phyloP scores from a whole-genome alignment of 148 eudicot species.

The Camellia granthamiana region DNA sequence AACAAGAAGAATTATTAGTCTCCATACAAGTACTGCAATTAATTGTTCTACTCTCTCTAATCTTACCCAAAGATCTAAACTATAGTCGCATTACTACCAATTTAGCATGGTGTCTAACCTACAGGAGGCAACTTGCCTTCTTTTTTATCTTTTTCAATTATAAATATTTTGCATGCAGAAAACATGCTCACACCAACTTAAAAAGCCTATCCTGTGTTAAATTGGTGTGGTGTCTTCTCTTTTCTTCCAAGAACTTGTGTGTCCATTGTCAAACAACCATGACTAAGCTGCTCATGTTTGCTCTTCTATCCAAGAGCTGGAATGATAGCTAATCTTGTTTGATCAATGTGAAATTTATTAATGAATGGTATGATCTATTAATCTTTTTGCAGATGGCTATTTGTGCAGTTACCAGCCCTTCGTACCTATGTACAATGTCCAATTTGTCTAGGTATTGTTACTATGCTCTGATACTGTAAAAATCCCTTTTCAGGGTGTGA shows the following conservation, averaged over 20 bases:
- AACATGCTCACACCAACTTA: background rate
- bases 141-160: background rate
- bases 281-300: background rate
- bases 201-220: background rate
- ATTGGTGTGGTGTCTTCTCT: background rate
- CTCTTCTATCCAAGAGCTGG: slow-evolving; percentile 1
- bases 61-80: background rate
- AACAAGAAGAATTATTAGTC: background rate
- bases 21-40: background rate
- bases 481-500: background rate
- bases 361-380: background rate
- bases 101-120: background rate
- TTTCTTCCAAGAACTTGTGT: slow-evolving; percentile 2
- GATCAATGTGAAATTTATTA: background rate
- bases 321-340: background rate
- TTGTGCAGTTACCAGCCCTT: slow-evolving; percentile 33
- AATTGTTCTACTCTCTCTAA: background rate
- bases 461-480: background rate
- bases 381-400: slow-evolving; percentile 38
- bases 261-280: background rate
- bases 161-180: background rate
- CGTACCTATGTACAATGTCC: slow-evolving; percentile 50
- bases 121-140: background rate
- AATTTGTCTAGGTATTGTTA: slow-evolving; percentile 42
- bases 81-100: background rate